Percentiles rank a stretch among this genome's conserved stretches.
phyloP scores from a whole-genome alignment of 257 asterid genomes.

The Eustoma russellianum region DNA sequence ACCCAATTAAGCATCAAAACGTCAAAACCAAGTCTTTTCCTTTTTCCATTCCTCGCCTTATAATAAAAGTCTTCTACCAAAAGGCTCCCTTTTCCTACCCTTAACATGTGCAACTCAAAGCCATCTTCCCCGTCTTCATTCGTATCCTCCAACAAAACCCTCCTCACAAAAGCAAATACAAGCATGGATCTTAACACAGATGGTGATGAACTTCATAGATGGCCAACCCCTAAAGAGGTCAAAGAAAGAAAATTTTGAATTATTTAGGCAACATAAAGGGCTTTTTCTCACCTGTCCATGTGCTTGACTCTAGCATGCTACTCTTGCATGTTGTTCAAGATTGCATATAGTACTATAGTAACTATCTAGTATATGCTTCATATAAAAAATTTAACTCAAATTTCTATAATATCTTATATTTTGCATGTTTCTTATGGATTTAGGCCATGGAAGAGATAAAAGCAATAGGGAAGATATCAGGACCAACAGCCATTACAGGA shows the following conservation, averaged over 20 bases:
- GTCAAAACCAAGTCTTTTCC: constrained; percentile 13
- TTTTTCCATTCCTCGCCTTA: constrained; percentile 8
- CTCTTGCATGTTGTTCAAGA: too few relatives aligned
- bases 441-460: constrained; percentile 73
- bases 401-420: neutral
- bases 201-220: constrained; percentile 45
- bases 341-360: too few relatives aligned
- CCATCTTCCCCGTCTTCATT: constrained; percentile 66
- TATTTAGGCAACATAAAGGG: neutral
- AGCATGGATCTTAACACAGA: constrained; percentile 26
- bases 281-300: neutral
- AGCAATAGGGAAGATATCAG: constrained; percentile 75
- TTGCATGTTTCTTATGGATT: neutral
- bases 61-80: constrained; percentile 3
- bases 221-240: constrained; percentile 80
- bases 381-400: too few relatives aligned
- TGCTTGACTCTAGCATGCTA: too few relatives aligned
- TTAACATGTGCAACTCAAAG: constrained; percentile 59
- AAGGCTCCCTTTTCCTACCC: neutral
- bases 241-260: neutral
- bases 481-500: constrained; percentile 78
- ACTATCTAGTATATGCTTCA: too few relatives aligned
- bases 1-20: constrained; percentile 3
- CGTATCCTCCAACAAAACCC: constrained; percentile 34
- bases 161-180: constrained; percentile 24